Evolutionary conservation across 495 filamentous ascomycete species (phyloP), one percentile per base, ranked within the genome.

Genomic region (Aspergillus heteromorphus): DNA sequence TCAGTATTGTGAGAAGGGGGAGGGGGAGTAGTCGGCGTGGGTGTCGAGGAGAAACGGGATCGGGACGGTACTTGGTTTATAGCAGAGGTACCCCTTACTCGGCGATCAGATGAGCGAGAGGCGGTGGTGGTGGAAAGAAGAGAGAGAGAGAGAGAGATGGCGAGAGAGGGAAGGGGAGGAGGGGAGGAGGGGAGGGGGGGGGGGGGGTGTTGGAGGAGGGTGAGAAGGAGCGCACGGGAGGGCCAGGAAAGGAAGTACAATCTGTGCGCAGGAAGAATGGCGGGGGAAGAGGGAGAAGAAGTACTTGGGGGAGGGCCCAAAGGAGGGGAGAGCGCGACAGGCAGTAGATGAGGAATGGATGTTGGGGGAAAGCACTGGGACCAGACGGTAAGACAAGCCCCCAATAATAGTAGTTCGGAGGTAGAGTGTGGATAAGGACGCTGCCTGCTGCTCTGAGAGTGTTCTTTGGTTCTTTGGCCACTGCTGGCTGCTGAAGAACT

Each of bases 161-260:
- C 1, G 18, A 16, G 42, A 18, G 29, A 49, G 45, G 50, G 20
- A 23, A 29, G 51, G 21, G 53, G 48, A 53, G 51, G 42, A 43
- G 55, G 54, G 58, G 14, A 38, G 38, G 50, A 20, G 61, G 23
- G 49, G 51, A 59, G 57, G 62, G 61, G 56, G 60, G 51, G 57
- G 61, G 60, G 60, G 56, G 48, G 55, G 31, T 38, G n/a, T n/a
- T n/a, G n/a, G n/a, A n/a, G 50, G 20, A 23, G 36, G 51, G 21
- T 53, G 48, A 53, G 51, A 38, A 43, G 55, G 54, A 58, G 14
- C 29, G 38, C 50, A 20, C 61, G 23, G 49, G 51, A 59, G 57
- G 62, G 61, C 54, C 58, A 51, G 57, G 61, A n/a, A 5, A 38
- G 1, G 8, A 9, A n/a, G 34, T 38, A n/a, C n/a, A 38, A 38